Conservation (phyloP, 305 asterid species). For the Solanum hybrid region DNA sequence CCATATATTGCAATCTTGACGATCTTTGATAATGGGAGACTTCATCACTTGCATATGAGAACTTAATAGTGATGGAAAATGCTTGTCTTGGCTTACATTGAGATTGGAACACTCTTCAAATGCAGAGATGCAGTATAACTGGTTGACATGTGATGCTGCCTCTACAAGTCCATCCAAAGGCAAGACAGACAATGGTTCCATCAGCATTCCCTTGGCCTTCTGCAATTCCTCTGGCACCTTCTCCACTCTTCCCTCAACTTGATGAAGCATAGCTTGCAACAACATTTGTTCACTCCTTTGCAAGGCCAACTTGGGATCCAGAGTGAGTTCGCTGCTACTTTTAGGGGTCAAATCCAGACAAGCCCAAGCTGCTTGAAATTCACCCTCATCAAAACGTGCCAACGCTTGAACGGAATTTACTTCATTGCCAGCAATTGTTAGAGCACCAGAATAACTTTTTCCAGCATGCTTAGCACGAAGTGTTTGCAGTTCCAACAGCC, state of each 20-base stretch:
- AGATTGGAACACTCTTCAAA: conserved; percentile 62
- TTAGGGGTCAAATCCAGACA: conserved; percentile 97
- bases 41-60: conserved; percentile 61
- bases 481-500: conserved; percentile 87
- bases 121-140: conserved; percentile 71
- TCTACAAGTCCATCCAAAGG: conserved; percentile 84
- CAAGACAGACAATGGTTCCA: conserved; percentile 70
- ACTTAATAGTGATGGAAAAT: conserved; percentile 44
- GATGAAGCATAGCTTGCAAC: conserved; percentile 96
- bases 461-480: conserved; percentile 90
- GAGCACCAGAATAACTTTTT: conserved; percentile 83
- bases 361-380: conserved; percentile 86
- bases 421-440: conserved; percentile 96
- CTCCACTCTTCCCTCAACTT: conserved; percentile 67
- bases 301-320: conserved; percentile 92
- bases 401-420: conserved; percentile 83
- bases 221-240: conserved; percentile 70
- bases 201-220: conserved; percentile 79
- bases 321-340: conserved; percentile 82
- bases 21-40: conserved; percentile 49
- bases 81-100: conserved; percentile 38
- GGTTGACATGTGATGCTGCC: conserved; percentile 81
- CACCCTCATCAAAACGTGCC: conserved; percentile 92
- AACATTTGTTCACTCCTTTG: conserved; percentile 99
- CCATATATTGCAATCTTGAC: conserved; percentile 95